phyloP scores from a whole-genome alignment of 225 moss, liverwort and hornwort genomes.

The Climacium dendroides region DNA sequence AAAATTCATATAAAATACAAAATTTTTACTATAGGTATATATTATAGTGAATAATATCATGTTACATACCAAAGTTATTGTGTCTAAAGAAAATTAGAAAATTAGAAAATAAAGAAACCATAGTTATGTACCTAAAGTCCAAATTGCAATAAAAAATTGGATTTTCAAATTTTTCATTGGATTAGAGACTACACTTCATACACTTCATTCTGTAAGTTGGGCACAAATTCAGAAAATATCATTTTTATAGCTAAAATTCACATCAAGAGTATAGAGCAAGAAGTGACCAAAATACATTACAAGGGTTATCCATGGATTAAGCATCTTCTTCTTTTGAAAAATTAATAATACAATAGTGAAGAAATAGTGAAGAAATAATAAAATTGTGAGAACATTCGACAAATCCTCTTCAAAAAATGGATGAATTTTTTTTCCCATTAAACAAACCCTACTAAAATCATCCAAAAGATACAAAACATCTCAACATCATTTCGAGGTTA shows the following conservation, averaged over 20 bases:
- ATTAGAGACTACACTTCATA: background rate
- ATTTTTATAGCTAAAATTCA: background rate
- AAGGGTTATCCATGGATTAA: accelerated
- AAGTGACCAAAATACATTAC: background rate
- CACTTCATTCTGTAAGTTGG: background rate
- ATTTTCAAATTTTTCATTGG: background rate
- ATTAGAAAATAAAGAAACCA: background rate
- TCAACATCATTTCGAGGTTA: background rate
- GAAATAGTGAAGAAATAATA: too few species aligned
- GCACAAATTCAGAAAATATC: background rate
- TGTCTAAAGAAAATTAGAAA: background rate
- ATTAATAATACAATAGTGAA: background rate
- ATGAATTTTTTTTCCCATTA: background rate
- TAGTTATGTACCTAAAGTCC: background rate
- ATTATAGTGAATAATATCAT: background rate
- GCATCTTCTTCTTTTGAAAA: background rate
- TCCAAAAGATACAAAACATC: background rate
- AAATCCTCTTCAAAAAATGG: background rate
- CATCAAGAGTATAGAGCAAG: background rate
- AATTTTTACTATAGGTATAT: background rate
- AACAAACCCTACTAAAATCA: too few species aligned
- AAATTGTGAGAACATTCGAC: background rate
- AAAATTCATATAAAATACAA: too few species aligned
- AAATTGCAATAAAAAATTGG: background rate
- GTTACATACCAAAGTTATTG: background rate